These are phyloP conservation scores for Pholiota conissans DNA, from an alignment of 768 basidiomycete genomes.

Conservation along the genomic window DNA sequence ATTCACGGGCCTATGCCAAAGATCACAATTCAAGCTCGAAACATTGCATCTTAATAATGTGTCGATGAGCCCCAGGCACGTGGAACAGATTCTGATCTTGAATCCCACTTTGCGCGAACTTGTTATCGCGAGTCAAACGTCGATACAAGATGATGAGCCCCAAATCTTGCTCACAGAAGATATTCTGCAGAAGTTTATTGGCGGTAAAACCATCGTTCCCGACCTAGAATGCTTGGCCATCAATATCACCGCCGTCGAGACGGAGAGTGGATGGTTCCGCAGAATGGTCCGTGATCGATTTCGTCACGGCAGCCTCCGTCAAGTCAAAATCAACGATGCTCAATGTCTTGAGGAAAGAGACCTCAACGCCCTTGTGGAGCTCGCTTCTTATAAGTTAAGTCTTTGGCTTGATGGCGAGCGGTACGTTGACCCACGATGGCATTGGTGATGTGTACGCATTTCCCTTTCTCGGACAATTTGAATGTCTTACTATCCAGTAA, in stretches of 20 bases:
- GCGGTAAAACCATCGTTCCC: not conserved
- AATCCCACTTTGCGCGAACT: not conserved
- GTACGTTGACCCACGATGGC: not conserved
- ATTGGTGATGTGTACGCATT: not conserved
- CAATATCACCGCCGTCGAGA: not conserved
- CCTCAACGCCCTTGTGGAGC: not conserved
- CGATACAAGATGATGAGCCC: not conserved
- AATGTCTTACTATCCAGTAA: not conserved
- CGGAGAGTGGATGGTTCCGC: constrained; percentile 4
- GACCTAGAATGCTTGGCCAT: constrained; percentile 1
- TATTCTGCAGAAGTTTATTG: not conserved
- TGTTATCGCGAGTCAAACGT: not conserved
- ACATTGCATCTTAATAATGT: not conserved
- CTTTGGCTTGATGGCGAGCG: not conserved
- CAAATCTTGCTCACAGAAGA: not conserved
- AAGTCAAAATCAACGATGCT: not conserved
- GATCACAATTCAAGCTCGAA: not conserved
- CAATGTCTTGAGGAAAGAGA: not conserved
- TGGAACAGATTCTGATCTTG: not conserved
- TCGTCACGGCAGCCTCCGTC: not conserved
- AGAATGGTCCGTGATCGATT: constrained; percentile 3
- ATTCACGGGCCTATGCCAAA: not conserved
- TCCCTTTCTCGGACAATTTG: not conserved
- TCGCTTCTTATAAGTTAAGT: constrained; percentile 4
- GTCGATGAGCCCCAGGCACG: not conserved